Evolutionary conservation across 2,329 filamentous ascomycete species (phyloP).

Genomic region (Parastagonospora avenae): DNA sequence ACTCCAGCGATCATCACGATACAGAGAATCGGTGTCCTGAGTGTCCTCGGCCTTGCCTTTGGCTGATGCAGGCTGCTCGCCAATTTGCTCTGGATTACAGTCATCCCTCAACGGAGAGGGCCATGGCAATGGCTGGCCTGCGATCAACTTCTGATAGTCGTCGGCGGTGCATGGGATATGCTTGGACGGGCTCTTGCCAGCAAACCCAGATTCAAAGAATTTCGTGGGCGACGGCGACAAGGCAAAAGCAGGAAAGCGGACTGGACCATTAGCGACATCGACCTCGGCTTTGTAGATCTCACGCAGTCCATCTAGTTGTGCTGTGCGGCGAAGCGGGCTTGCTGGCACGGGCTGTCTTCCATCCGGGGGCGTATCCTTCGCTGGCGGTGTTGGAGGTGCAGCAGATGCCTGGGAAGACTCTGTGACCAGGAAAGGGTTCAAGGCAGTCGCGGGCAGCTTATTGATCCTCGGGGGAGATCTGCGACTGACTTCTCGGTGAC

Average conservation of each 20-base stretch:
- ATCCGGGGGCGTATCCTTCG: constrained; percentile 51
- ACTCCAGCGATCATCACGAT: too few species aligned
- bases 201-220: constrained; percentile 10
- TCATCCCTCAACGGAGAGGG: constrained; percentile 14
- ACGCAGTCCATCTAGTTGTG: constrained; percentile 18
- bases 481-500: constrained; percentile 5
- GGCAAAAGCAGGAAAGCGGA: constrained; percentile 21
- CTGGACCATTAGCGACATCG: constrained; percentile 5
- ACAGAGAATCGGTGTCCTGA: too few species aligned
- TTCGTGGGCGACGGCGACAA: constrained; percentile 16
- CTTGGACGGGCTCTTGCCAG: constrained; percentile 29
- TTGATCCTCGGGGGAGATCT: constrained; percentile 14
- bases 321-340: constrained; percentile 25
- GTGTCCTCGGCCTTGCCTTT: background rate
- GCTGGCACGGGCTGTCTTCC: constrained; percentile 4
- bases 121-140: constrained; percentile 24
- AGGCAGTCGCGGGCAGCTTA: constrained; percentile 5
- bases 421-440: constrained; percentile 3
- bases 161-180: constrained; percentile 27
- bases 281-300: constrained; percentile 13
- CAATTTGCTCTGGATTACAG: background rate
- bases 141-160: constrained; percentile 37
- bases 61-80: background rate
- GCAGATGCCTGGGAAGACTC: constrained; percentile 13
- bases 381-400: constrained; percentile 49